Evolutionary conservation across 140 eudicot species (phyloP).

Genomic region (Stevia rebaudiana): DNA sequence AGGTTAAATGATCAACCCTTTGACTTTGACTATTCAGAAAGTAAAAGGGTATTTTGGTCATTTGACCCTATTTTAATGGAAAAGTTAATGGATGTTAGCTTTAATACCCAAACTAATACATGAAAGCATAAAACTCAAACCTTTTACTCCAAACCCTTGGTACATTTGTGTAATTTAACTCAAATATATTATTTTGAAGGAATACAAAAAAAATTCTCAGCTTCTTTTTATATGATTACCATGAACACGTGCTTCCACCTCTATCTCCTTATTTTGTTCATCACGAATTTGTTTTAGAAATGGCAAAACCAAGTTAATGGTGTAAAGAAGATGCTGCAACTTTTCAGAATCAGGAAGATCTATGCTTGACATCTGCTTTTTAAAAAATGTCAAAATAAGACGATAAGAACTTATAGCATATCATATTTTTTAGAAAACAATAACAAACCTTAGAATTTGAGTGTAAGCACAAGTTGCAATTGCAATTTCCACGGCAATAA

Average conservation of each 20-base stretch:
- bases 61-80: no score
- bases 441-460: constrained; percentile 52
- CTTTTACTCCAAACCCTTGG: no score
- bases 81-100: no score
- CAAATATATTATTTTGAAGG: background rate
- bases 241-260: constrained; percentile 41
- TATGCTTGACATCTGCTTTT: constrained; percentile 44
- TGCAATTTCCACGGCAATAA: constrained; percentile 80
- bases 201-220: background rate
- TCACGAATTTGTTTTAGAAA: constrained; percentile 44
- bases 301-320: constrained; percentile 54
- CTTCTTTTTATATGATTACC: constrained; percentile 35
- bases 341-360: constrained; percentile 43
- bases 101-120: no score
- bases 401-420: background rate
- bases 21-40: no score
- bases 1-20: no score
- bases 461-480: constrained; percentile 82
- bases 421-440: background rate
- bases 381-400: constrained; percentile 1
- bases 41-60: no score
- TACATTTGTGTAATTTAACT: no score
- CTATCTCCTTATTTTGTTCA: constrained; percentile 69
- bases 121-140: no score
- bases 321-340: constrained; percentile 58